Conservation (phyloP, 257 asterid genomes). For the Voacanga thouarsii region DNA sequence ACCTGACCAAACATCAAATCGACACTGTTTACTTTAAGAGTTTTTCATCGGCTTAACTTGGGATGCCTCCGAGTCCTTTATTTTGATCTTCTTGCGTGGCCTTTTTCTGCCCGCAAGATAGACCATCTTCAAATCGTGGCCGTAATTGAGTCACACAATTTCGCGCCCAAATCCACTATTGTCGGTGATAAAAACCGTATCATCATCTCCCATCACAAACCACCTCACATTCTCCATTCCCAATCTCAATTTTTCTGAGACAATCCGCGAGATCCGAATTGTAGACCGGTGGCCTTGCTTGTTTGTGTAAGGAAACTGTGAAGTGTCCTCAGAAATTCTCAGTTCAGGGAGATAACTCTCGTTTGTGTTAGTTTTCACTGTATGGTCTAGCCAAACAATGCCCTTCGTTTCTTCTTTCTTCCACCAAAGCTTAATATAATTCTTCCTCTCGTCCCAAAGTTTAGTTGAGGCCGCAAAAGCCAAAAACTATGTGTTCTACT, state of each 20-base stretch:
- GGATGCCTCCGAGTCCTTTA: too few relatives aligned
- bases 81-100: too few relatives aligned
- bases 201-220: slow-evolving; percentile 96
- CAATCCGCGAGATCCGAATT: slow-evolving; percentile 69
- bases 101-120: too few relatives aligned
- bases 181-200: slow-evolving; percentile 73
- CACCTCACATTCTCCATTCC: slow-evolving; percentile 62
- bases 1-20: too few relatives aligned
- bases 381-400: slow-evolving; percentile 65
- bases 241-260: slow-evolving; percentile 64
- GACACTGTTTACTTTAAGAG: too few relatives aligned
- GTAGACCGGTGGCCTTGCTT: slow-evolving; percentile 76
- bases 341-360: slow-evolving; percentile 50
- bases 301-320: slow-evolving; percentile 53
- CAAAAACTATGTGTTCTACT: slow-evolving; percentile 64
- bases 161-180: too few relatives aligned
- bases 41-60: too few relatives aligned
- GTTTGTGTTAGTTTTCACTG: slow-evolving; percentile 25
- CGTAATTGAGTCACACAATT: too few relatives aligned
- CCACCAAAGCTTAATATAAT: slow-evolving; percentile 82
- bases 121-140: too few relatives aligned
- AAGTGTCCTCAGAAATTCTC: slow-evolving; percentile 61
- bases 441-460: slow-evolving; percentile 65
- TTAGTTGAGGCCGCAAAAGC: slow-evolving; percentile 83
- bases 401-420: slow-evolving; percentile 55